A percentile compares a stretch with the other conserved stretches of the same genome.
Conservation (phyloP, 2,329 filamentous ascomycete genomes). For the Nothophoma quercina region DNA sequence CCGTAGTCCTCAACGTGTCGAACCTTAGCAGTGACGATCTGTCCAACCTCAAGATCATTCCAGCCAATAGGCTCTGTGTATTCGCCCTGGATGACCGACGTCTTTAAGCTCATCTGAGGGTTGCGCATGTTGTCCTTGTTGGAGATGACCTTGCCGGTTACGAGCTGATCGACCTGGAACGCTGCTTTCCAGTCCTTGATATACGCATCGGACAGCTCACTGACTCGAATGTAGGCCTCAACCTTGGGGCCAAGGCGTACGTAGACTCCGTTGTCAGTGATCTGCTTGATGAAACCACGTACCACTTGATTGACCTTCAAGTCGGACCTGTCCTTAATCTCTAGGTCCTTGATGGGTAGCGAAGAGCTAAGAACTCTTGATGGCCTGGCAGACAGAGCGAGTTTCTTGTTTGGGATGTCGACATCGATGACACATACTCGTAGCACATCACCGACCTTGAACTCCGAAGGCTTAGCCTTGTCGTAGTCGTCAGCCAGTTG, state of each 20-base stretch:
- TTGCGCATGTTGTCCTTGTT: slow-evolving; percentile 74
- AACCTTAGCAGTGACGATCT: slow-evolving; percentile 87
- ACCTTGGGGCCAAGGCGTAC: slow-evolving; percentile 82
- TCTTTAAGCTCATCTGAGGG: slow-evolving; percentile 85
- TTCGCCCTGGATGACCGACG: slow-evolving; percentile 80
- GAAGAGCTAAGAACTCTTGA: slow-evolving; percentile 90
- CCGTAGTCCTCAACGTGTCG: slow-evolving; percentile 95
- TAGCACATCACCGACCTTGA: slow-evolving; percentile 84
- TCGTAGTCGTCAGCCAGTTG: slow-evolving; percentile 89
- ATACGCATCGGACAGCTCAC: slow-evolving; percentile 88
- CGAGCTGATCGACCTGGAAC: slow-evolving; percentile 87
- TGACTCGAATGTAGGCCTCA: slow-evolving; percentile 82
- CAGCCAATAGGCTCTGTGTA: slow-evolving; percentile 78
- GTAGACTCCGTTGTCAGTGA: slow-evolving; percentile 89
- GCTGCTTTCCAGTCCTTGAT: slow-evolving; percentile 95
- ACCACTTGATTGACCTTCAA: slow-evolving; percentile 79
- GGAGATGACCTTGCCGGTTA: slow-evolving; percentile 82
- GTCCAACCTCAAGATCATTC: slow-evolving; percentile 78
- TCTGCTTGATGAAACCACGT: slow-evolving; percentile 90
- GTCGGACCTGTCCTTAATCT: slow-evolving; percentile 75
- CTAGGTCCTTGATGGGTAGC: slow-evolving; percentile 78
- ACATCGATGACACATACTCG: slow-evolving; percentile 85
- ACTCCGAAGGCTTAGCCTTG: slow-evolving; percentile 76
- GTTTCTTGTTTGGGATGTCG: slow-evolving; percentile 82
- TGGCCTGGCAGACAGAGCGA: slow-evolving; percentile 81